Evolutionary conservation across 2,329 filamentous ascomycete species (phyloP).

Genomic region (Trichoderma afroharzianum): DNA sequence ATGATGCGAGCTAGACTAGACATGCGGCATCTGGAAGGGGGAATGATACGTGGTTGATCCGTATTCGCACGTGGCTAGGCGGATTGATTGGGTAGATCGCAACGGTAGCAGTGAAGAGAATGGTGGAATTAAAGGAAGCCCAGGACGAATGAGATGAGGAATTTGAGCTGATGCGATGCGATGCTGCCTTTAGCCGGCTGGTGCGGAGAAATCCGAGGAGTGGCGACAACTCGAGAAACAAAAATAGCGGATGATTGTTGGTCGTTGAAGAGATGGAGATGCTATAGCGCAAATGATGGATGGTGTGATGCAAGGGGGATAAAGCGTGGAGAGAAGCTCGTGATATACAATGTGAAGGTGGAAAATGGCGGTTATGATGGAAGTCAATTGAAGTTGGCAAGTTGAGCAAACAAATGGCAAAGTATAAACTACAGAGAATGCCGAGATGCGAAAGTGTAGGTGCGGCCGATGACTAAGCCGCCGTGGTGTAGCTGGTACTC

Average conservation of each 20-base stretch:
- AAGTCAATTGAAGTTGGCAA: not conserved
- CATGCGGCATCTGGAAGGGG: not conserved
- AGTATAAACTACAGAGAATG: not conserved
- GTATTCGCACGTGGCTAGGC: constrained; percentile 1
- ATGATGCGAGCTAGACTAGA: not conserved
- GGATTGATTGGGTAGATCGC: not conserved
- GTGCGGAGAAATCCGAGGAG: not conserved
- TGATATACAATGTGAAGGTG: not conserved
- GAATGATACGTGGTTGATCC: not conserved
- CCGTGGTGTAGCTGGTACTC: not conserved
- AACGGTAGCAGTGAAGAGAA: not conserved
- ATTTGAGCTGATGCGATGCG: not conserved
- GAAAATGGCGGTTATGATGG: not conserved
- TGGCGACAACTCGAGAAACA: not conserved
- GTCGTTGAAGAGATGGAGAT: not conserved
- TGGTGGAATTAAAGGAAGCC: not conserved
- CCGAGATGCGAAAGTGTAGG: not conserved
- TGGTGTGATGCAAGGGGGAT: not conserved
- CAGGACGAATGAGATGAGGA: not conserved
- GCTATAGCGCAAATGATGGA: not conserved
- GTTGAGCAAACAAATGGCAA: not conserved
- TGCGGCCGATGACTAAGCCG: not conserved
- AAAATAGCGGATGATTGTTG: not conserved
- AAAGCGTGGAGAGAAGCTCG: not conserved
- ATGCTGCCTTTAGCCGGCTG: constrained; percentile 3